A percentile compares a stretch with the other conserved stretches of the same genome.
These are phyloP conservation scores for Coniochaeta sp. DNA, from an alignment of 2,329 filamentous ascomycete species.

Conservation along the genomic window DNA sequence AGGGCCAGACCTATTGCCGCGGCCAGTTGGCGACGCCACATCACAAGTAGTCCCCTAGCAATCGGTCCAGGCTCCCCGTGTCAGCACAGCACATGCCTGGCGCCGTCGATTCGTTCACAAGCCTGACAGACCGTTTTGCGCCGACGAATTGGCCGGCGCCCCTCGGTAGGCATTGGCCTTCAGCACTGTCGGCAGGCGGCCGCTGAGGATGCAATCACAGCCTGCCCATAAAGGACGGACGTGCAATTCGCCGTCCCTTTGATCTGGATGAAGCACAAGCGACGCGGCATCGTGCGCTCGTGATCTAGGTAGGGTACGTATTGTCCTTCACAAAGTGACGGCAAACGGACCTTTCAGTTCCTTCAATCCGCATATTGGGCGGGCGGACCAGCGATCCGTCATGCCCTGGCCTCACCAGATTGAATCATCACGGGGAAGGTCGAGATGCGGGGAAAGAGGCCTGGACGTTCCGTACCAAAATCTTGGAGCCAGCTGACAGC, in stretches of 20 bases:
- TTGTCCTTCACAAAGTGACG: too few relatives aligned
- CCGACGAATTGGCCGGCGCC: slow-evolving; percentile 12
- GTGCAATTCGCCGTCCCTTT: background rate
- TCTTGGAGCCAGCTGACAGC: background rate
- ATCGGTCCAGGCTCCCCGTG: background rate
- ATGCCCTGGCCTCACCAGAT: background rate
- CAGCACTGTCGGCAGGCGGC: background rate
- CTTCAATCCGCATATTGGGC: slow-evolving; percentile 1
- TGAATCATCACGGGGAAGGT: slow-evolving; percentile 7
- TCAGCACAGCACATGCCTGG: slow-evolving; percentile 4
- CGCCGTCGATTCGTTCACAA: slow-evolving; percentile 15
- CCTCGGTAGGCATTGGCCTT: background rate
- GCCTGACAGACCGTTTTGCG: slow-evolving; percentile 8
- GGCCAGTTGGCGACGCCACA: background rate
- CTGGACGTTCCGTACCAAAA: slow-evolving; percentile 9
- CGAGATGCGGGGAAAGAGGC: slow-evolving; percentile 18
- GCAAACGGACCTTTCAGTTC: background rate
- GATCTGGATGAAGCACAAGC: background rate
- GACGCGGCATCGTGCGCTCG: background rate
- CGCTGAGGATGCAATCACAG: background rate
- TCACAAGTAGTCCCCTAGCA: background rate
- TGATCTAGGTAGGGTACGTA: background rate
- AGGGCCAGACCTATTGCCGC: background rate
- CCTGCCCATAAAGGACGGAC: background rate
- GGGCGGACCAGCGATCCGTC: slow-evolving; percentile 5